Percentiles rank a stretch among this genome's conserved stretches.
phyloP scores from a whole-genome alignment of 2,329 filamentous ascomycete species.

The Fusarium sp. region DNA sequence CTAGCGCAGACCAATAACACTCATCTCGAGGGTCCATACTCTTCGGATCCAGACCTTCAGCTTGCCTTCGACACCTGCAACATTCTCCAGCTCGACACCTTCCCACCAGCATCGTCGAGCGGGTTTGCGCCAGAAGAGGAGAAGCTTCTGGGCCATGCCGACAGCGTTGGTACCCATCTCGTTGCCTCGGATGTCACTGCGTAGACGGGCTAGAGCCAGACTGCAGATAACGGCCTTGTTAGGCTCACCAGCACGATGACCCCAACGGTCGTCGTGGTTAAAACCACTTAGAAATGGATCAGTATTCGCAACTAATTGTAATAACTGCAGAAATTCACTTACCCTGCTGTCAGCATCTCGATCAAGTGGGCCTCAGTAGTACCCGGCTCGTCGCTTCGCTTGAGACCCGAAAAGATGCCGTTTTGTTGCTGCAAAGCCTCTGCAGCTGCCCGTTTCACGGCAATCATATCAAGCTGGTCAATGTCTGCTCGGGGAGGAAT shows the following conservation, averaged over 20 bases:
- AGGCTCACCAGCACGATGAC: constrained; percentile 95
- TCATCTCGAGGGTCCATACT: constrained; percentile 99
- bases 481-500: constrained; percentile 91
- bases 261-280: constrained; percentile 95
- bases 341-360: constrained; percentile 99
- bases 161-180: constrained; percentile 82
- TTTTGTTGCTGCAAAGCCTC: constrained; percentile 88
- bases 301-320: background rate
- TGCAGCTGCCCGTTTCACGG: constrained; percentile 93
- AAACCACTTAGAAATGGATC: constrained; percentile 82
- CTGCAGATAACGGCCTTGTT: constrained; percentile 99
- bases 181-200: constrained; percentile 90
- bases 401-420: constrained; percentile 95
- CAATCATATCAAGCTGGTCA: constrained; percentile 89
- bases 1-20: constrained; percentile 85
- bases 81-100: constrained; percentile 88
- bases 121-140: constrained; percentile 98
- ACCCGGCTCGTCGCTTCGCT: constrained; percentile 94
- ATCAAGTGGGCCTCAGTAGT: constrained; percentile 98
- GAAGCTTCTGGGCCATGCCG: constrained; percentile 97
- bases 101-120: constrained; percentile 99
- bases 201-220: constrained; percentile 89
- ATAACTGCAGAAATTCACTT: constrained; percentile 55
- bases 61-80: constrained; percentile 90
- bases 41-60: constrained; percentile 98